Conservation (phyloP, 1,284 basidiomycete genomes). For the Irpex lacteus region DNA sequence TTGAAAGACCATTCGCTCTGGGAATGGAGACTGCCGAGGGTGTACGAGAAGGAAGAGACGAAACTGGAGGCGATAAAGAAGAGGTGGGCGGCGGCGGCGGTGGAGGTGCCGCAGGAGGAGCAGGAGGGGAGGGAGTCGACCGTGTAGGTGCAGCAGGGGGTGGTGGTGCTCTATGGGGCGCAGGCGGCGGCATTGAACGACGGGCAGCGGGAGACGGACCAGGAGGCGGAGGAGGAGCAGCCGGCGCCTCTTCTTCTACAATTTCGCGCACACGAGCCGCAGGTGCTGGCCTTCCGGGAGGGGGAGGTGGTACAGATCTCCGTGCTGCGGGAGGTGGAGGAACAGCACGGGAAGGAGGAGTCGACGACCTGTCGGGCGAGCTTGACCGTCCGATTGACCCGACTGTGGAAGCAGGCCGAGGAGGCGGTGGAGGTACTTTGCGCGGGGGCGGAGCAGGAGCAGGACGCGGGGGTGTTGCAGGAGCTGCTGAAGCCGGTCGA, state of each 20-base stretch:
- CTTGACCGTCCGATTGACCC: slow-evolving; percentile 17
- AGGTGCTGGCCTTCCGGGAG: slow-evolving; percentile 23
- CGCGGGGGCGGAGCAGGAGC: slow-evolving; percentile 38
- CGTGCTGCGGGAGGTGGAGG: slow-evolving; percentile 31
- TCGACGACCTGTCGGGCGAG: slow-evolving; percentile 23
- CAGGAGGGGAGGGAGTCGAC: slow-evolving; percentile 27
- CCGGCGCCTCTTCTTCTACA: slow-evolving; percentile 21
- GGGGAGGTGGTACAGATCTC: slow-evolving; percentile 25
- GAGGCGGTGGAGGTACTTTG: slow-evolving; percentile 35
- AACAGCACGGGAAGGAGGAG: slow-evolving; percentile 31
- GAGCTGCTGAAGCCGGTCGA: slow-evolving; percentile 28
- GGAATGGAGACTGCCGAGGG: slow-evolving; percentile 4
- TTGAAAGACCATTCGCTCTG: slow-evolving; percentile 25
- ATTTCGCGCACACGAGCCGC: slow-evolving; percentile 26
- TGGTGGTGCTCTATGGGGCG: slow-evolving; percentile 18
- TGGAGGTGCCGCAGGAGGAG: slow-evolving; percentile 18
- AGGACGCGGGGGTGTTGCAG: slow-evolving; percentile 37
- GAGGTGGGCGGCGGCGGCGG: slow-evolving; percentile 29
- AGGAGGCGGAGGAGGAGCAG: slow-evolving; percentile 29
- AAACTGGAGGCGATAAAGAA: slow-evolving; percentile 12
- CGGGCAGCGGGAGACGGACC: slow-evolving; percentile 34
- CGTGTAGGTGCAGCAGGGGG: slow-evolving; percentile 18
- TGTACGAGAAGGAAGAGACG: slow-evolving; percentile 1
- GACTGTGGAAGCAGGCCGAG: slow-evolving; percentile 20
- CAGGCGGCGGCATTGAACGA: slow-evolving; percentile 17